A percentile compares a stretch with the other conserved stretches of the same genome.
These are phyloP conservation scores for Psophocarpus tetragonolobus DNA, from an alignment of 306 rosid species.

Conservation along the genomic window DNA sequence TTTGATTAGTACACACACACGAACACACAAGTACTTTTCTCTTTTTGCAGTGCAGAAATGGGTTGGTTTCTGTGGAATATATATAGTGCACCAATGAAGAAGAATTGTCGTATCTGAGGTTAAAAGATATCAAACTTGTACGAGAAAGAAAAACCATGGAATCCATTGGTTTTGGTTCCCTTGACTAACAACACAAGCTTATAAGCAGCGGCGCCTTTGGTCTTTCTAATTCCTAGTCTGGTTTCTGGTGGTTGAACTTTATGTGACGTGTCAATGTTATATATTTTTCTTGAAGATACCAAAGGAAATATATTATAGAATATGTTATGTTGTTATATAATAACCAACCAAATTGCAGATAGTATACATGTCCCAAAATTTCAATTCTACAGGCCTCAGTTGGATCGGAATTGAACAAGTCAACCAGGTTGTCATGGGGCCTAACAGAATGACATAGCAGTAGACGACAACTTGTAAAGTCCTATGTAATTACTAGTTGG, in stretches of 20 bases:
- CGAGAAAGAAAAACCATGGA: slow-evolving; percentile 15
- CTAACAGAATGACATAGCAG: neutral
- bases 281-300: no score
- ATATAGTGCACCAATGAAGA: slow-evolving; percentile 4
- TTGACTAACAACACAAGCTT: neutral
- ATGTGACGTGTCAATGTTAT: neutral
- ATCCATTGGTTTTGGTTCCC: slow-evolving; percentile 9
- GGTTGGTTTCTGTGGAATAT: slow-evolving; percentile 1
- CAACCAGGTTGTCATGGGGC: neutral
- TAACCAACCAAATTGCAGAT: slow-evolving; percentile 13
- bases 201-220: slow-evolving; percentile 29
- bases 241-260: slow-evolving; percentile 16
- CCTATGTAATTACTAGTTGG: neutral
- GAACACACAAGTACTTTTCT: neutral
- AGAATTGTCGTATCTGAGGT: neutral
- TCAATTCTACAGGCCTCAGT: neutral
- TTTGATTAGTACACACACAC: slow-evolving; percentile 1
- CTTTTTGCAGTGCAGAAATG: neutral
- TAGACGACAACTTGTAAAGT: neutral
- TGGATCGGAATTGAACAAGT: neutral
- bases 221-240: slow-evolving; percentile 11
- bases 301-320: no score
- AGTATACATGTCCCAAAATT: neutral
- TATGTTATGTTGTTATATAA: neutral
- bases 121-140: neutral